phyloP scores from a whole-genome alignment of 1,284 basidiomycete species.

The Rhodotorula sp. region DNA sequence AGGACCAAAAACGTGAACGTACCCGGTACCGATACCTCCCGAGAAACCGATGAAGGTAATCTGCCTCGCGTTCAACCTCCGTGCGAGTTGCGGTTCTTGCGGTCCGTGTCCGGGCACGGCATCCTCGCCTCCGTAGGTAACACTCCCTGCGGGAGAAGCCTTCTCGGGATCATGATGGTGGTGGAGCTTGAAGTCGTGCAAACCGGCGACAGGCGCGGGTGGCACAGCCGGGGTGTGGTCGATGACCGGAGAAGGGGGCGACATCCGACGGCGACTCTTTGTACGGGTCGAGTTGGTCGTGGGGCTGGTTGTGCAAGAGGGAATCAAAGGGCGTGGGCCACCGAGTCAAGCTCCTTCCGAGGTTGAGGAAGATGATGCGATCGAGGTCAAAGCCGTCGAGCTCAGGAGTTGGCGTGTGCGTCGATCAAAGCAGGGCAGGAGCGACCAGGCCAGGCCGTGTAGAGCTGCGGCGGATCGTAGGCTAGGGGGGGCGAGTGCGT shows the following conservation, averaged over 20 bases:
- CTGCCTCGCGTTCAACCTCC: conserved; percentile 18
- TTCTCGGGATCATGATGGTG: conserved; percentile 6
- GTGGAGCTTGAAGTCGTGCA: background rate
- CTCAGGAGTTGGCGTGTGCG: no score
- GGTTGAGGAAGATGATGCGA: no score
- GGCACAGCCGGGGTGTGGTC: conserved; percentile 11
- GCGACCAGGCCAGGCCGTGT: no score
- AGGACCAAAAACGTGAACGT: background rate
- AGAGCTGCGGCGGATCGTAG: no score
- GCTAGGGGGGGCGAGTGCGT: no score
- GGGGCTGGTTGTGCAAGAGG: no score
- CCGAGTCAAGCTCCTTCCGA: no score
- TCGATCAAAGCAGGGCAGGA: no score
- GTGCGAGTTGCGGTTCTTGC: conserved; percentile 4
- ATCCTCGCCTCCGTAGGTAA: conserved; percentile 1
- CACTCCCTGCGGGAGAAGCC: background rate
- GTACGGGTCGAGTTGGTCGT: no score
- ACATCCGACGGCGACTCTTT: background rate
- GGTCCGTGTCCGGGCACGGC: background rate
- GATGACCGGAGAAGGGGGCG: conserved; percentile 1
- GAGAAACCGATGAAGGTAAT: conserved; percentile 34
- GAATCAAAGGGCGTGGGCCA: no score
- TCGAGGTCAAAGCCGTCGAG: no score
- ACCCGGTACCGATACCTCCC: conserved; percentile 28
- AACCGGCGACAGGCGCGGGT: conserved; percentile 3